phyloP scores from a whole-genome alignment of 192 early-diverging fungal species.

The Martensiomyces pterosporus region DNA sequence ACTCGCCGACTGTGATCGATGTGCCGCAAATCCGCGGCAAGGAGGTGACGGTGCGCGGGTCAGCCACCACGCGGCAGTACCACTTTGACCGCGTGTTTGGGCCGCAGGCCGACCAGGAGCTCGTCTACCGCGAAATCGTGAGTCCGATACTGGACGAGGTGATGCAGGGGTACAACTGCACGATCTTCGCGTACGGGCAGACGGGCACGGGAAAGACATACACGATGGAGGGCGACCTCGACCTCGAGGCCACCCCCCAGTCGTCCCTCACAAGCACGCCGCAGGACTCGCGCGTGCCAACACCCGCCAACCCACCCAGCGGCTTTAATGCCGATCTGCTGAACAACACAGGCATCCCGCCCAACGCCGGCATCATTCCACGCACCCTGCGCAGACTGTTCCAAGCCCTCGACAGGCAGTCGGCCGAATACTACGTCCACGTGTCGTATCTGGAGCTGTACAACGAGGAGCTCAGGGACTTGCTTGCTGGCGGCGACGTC shows the following conservation, averaged over 20 bases:
- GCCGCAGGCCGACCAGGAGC: slow-evolving; percentile 66
- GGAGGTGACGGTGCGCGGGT: slow-evolving; percentile 56
- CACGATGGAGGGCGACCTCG: slow-evolving; percentile 93
- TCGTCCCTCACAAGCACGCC: slow-evolving; percentile 1
- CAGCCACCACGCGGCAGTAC: slow-evolving; percentile 61
- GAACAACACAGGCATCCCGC: slow-evolving; percentile 6
- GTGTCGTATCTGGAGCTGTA: slow-evolving; percentile 92
- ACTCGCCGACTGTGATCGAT: slow-evolving; percentile 57
- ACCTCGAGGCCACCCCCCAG: slow-evolving; percentile 11
- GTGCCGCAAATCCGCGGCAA: slow-evolving; percentile 52
- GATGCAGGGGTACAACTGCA: slow-evolving; percentile 70
- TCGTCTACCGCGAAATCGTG: slow-evolving; percentile 75
- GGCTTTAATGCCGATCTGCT: slow-evolving; percentile 5
- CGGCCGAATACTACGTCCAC: slow-evolving; percentile 73
- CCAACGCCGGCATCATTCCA: slow-evolving; percentile 85
- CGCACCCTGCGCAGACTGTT: slow-evolving; percentile 80
- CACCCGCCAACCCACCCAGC: not conserved
- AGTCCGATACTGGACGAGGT: slow-evolving; percentile 81
- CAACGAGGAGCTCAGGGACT: slow-evolving; percentile 93
- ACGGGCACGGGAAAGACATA: slow-evolving; percentile 95
- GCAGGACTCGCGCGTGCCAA: slow-evolving; percentile 1
- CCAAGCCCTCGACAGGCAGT: slow-evolving; percentile 61
- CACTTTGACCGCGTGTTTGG: slow-evolving; percentile 91
- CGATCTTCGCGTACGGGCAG: slow-evolving; percentile 82
- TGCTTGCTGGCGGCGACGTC: slow-evolving; percentile 61